Percentiles rank a stretch among this genome's conserved stretches.
phyloP scores from a whole-genome alignment of 176 grass and related monocot genomes.

The Triticum dicoccoides region DNA sequence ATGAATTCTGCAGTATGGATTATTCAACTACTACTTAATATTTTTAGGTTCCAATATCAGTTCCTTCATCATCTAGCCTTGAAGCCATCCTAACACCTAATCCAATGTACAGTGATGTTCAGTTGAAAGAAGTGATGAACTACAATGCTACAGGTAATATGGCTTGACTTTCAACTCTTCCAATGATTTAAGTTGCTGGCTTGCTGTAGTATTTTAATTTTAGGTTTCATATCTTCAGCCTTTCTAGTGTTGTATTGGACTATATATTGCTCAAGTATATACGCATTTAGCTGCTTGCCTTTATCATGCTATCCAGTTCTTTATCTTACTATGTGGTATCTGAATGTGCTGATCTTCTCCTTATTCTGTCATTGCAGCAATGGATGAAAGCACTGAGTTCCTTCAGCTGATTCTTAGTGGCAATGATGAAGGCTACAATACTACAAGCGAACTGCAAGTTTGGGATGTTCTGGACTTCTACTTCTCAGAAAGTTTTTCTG shows the following conservation, averaged over 20 bases:
- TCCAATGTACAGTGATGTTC: slow-evolving; percentile 60
- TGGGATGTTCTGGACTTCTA: slow-evolving; percentile 80
- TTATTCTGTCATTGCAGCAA: slow-evolving; percentile 44
- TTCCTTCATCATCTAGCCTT: slow-evolving; percentile 48
- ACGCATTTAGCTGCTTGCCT: neutral
- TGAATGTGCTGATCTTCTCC: slow-evolving; percentile 18
- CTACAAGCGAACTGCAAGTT: slow-evolving; percentile 57
- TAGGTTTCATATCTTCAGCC: neutral
- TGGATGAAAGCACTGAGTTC: slow-evolving; percentile 51
- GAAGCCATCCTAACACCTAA: slow-evolving; percentile 65
- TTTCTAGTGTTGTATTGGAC: slow-evolving; percentile 16
- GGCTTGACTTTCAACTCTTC: slow-evolving; percentile 12
- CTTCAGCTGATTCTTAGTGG: slow-evolving; percentile 72
- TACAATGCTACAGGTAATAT: slow-evolving; percentile 52
- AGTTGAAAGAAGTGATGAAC: slow-evolving; percentile 51
- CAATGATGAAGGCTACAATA: slow-evolving; percentile 62
- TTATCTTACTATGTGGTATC: slow-evolving; percentile 10
- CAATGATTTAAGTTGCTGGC: neutral
- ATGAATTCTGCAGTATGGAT: slow-evolving; percentile 16
- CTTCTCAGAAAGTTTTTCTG: slow-evolving; percentile 62
- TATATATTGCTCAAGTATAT: slow-evolving; percentile 7
- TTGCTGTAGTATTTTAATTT: neutral
- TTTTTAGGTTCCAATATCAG: slow-evolving; percentile 63
- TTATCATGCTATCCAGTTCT: slow-evolving; percentile 5
- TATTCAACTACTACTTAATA: slow-evolving; percentile 28